Evolutionary conservation across 768 basidiomycete species (phyloP), one percentile per base, ranked within the genome.

Genomic region (Tubosaeta brunneosetosa): DNA sequence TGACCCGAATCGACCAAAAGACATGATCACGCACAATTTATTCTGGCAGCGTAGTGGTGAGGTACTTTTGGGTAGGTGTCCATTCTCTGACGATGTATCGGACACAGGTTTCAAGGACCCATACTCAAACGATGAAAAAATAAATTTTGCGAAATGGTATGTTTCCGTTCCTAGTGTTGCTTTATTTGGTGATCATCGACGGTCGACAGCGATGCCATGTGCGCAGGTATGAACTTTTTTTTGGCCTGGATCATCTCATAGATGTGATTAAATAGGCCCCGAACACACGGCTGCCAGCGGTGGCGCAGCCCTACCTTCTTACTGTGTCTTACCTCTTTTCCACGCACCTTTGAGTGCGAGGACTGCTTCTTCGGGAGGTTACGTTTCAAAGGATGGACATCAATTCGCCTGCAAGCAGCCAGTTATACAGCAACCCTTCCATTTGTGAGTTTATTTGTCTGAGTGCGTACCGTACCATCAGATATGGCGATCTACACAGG

Each of bases 31-130:
- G 7, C 83, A 85, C 53, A 67, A 62, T 25, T 57, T 85, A 27
- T 77, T 74, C 56, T 85, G 83, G 83, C 72, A 74, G 53, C 74
- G 83, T n/a, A 74, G 74, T 54, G 84, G 83, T 82, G 50, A n/a
- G n/a, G n/a, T n/a, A n/a, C n/a, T n/a, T n/a, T n/a, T n/a, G n/a
- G n/a, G n/a, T n/a, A n/a, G n/a, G n/a, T n/a, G n/a, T n/a, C n/a
- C n/a, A n/a, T n/a, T n/a, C n/a, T n/a, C n/a, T n/a, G n/a, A n/a
- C n/a, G 3, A 4, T 16, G 34, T 12, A 22, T 5, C 3, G 3
- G 31, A 33, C 3, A 17, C 40, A 83, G 82, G 78, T 10, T 84
- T 84, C 69, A 81, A 77, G 71, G 82, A 85, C 60, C 83, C 83
- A 0, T 84, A 85, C 53, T 75, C 81, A 17, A 72, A 71, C n/a